Percentiles rank a stretch among this genome's conserved stretches.
Conservation (phyloP, 23 red algal species). For the Pyropia haitanensis region DNA sequence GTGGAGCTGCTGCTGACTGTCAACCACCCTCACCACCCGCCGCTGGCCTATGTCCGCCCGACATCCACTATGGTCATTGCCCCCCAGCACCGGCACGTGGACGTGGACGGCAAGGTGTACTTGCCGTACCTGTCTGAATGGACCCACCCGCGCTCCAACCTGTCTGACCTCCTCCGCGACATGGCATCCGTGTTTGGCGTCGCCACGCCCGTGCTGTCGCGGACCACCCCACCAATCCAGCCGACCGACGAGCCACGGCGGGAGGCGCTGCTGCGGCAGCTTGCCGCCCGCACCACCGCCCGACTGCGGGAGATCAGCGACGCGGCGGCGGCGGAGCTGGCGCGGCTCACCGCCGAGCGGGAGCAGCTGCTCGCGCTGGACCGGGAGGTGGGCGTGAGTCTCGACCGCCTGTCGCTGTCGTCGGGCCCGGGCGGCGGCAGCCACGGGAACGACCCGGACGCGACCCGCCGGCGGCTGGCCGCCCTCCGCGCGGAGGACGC, state of each 20-base stretch:
- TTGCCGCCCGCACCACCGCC: not conserved
- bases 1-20: slow-evolving; percentile 38
- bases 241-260: not conserved
- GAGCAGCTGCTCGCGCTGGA: not conserved
- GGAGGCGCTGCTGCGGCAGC: not conserved
- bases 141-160: not conserved
- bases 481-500: not conserved
- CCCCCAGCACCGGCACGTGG: slow-evolving; percentile 25
- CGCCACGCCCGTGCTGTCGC: slow-evolving; percentile 19
- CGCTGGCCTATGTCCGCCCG: slow-evolving; percentile 31
- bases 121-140: slow-evolving; percentile 21
- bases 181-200: slow-evolving; percentile 17
- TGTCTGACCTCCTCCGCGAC: slow-evolving; percentile 12
- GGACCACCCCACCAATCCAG: not conserved
- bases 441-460: not conserved
- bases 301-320: not conserved
- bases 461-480: not conserved
- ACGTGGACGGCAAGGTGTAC: slow-evolving; percentile 19
- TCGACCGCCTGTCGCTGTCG: not conserved
- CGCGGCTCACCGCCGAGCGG: not conserved
- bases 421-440: not conserved
- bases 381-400: not conserved
- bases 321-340: not conserved
- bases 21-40: slow-evolving; percentile 22
- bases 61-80: slow-evolving; percentile 16